These are phyloP conservation scores for Populus hybrid DNA, from an alignment of 441 rosid species.

Conservation along the genomic window DNA sequence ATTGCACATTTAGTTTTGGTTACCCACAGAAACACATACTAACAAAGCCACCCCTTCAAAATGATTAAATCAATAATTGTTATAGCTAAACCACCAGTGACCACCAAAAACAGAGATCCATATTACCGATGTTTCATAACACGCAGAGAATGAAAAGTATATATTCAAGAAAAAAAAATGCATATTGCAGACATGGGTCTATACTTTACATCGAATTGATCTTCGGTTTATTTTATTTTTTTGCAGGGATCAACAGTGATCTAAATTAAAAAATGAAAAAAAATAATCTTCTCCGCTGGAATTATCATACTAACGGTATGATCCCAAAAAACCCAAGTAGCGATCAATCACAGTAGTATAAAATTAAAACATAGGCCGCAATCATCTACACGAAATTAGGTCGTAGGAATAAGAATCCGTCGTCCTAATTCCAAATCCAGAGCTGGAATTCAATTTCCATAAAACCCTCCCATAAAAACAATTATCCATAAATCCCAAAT, in stretches of 20 bases:
- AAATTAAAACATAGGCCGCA: conserved; percentile 5
- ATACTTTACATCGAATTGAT: neutral
- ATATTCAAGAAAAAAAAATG: neutral
- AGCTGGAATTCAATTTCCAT: neutral
- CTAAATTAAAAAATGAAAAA: neutral
- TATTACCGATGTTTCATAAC: neutral
- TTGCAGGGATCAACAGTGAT: neutral
- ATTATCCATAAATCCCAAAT: neutral
- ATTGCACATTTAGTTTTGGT: neutral
- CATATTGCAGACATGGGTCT: neutral
- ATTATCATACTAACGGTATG: conserved; percentile 1
- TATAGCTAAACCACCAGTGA: conserved; percentile 2
- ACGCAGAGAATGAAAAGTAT: neutral
- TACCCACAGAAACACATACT: neutral
- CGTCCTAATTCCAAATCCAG: conserved; percentile 5
- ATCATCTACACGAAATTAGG: conserved; percentile 7
- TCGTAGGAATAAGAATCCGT: neutral
- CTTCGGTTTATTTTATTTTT: neutral
- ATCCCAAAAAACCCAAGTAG: conserved; percentile 17
- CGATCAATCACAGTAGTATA: conserved; percentile 2
- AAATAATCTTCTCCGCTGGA: neutral
- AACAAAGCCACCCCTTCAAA: neutral
- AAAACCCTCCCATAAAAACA: neutral
- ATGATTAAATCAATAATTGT: neutral
- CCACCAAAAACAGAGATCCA: conserved; percentile 14